These are phyloP conservation scores for Durotheca rogersii DNA, from an alignment of 495 filamentous ascomycete species.

Conservation along the genomic window DNA sequence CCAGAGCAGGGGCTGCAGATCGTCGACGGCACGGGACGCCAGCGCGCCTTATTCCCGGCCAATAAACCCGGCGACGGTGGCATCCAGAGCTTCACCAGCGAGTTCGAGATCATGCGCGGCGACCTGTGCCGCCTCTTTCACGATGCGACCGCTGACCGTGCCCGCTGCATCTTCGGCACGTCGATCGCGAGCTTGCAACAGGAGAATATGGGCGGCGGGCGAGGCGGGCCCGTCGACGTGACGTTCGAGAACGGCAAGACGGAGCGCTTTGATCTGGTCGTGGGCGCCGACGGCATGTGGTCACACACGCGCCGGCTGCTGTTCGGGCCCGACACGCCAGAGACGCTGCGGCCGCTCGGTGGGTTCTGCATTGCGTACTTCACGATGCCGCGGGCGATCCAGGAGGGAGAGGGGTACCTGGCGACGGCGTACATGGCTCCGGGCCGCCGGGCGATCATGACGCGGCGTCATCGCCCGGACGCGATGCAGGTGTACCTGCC, in stretches of 20 bases:
- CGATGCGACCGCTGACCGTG: conserved; percentile 41
- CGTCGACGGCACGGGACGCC: conserved; percentile 41
- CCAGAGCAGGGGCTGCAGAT: conserved; percentile 47
- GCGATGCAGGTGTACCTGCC: conserved; percentile 43
- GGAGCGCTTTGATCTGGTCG: conserved; percentile 47
- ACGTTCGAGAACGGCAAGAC: conserved; percentile 39
- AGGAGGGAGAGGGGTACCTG: conserved; percentile 39
- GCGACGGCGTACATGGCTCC: conserved; percentile 40
- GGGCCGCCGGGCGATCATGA: conserved; percentile 40
- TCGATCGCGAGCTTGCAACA: conserved; percentile 35
- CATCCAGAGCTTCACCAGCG: conserved; percentile 48
- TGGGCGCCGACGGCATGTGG: conserved; percentile 51
- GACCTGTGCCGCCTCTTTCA: conserved; percentile 49
- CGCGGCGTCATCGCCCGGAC: conserved; percentile 40
- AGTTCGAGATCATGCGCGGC: conserved; percentile 58
- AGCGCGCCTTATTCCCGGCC: conserved; percentile 43
- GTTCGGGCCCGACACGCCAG: conserved; percentile 30
- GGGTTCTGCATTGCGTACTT: conserved; percentile 41
- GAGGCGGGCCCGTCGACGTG: conserved; percentile 44
- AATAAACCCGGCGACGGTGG: conserved; percentile 41
- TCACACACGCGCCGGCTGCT: conserved; percentile 49
- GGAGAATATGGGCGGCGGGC: not conserved
- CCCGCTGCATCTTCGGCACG: conserved; percentile 48
- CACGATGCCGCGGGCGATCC: conserved; percentile 37
- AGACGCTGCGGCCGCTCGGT: conserved; percentile 33